Percentiles rank a stretch among this genome's conserved stretches.
phyloP scores from a whole-genome alignment of 495 filamentous ascomycete species.

The Aspergillus indologenus region DNA sequence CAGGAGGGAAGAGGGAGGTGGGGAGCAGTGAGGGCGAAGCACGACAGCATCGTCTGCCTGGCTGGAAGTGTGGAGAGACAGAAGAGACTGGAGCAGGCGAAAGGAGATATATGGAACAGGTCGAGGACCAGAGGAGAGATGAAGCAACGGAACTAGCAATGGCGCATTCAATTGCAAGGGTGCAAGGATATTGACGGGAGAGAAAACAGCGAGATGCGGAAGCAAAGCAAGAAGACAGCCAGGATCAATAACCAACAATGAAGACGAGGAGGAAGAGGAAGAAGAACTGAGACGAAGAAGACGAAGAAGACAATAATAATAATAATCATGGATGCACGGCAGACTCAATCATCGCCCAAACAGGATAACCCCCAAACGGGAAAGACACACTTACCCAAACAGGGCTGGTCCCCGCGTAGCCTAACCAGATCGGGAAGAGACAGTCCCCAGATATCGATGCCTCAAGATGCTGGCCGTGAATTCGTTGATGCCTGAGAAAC shows the following conservation, averaged over 20 bases:
- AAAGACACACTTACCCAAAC: conserved; percentile 15
- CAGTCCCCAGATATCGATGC: conserved; percentile 9
- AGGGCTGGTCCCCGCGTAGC: conserved; percentile 8
- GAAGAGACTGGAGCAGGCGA: background rate
- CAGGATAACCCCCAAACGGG: conserved; percentile 22
- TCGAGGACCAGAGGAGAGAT: too few species aligned
- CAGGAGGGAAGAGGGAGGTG: background rate
- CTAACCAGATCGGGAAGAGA: conserved; percentile 18
- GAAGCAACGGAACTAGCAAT: too few species aligned
- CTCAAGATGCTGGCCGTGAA: conserved; percentile 14
- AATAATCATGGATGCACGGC: background rate
- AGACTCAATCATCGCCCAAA: conserved; percentile 22
- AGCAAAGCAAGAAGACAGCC: background rate
- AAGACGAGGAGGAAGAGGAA: background rate
- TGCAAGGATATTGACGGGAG: too few species aligned
- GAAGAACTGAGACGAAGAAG: background rate
- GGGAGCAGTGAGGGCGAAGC: background rate
- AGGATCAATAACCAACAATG: background rate
- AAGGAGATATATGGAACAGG: background rate
- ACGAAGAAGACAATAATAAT: background rate
- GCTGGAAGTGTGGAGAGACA: too few species aligned
- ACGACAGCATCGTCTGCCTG: background rate
- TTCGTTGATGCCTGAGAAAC: conserved; percentile 7
- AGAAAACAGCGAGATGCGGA: too few species aligned
- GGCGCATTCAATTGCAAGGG: too few species aligned